Base-by-base conservation (phyloP, 192 early-diverging fungal species). In the Dispira parvispora region DNA sequence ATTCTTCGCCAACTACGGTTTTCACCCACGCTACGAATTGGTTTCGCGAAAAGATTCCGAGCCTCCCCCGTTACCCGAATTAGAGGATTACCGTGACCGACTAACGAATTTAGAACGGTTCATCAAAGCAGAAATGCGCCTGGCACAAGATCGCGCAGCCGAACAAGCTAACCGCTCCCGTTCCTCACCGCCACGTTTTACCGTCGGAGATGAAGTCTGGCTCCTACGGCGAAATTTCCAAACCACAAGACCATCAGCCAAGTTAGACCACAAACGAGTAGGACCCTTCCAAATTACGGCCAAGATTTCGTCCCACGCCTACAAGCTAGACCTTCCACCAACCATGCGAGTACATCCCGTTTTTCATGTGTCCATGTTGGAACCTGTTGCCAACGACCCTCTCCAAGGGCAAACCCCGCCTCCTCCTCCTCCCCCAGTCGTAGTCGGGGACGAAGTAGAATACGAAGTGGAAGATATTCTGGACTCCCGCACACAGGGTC, bases 281-380 rank as follows among this genome's bases (percentile, higher is more conserved):
- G 69, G 69, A 4, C 70, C 72, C 0, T 73, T 62, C 62, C 8
- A 12, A 0, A 52, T 75, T 13, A 1, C 54, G 16, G 53, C 42
- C 0, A 43, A 68, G 21, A 50, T 74, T 0, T 32, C 38, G 2
- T 32, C 20, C 0, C 21, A 52, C 0, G 57, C 72, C 0, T 74
- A 61, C 45, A 43, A 44, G 3, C 28, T 75, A 0, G 46, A 68
- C 1, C 52, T 75, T 3, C 73, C 68, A 28, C 52, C n/a, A 11
- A 14, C 47, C n/a, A 64, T 74, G 46, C 54, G 63, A 25, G 52
- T 70, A n/a, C n/a, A n/a, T n/a, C n/a, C n/a, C n/a, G n/a, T n/a
- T n/a, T n/a, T n/a, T n/a, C n/a, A n/a, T n/a, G n/a, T n/a, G n/a
- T n/a, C n/a, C n/a, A n/a, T n/a, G n/a, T n/a, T n/a, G n/a, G n/a